These are phyloP conservation scores for Clohesyomyces aquaticus DNA, from an alignment of 495 filamentous ascomycete genomes.

Conservation along the genomic window DNA sequence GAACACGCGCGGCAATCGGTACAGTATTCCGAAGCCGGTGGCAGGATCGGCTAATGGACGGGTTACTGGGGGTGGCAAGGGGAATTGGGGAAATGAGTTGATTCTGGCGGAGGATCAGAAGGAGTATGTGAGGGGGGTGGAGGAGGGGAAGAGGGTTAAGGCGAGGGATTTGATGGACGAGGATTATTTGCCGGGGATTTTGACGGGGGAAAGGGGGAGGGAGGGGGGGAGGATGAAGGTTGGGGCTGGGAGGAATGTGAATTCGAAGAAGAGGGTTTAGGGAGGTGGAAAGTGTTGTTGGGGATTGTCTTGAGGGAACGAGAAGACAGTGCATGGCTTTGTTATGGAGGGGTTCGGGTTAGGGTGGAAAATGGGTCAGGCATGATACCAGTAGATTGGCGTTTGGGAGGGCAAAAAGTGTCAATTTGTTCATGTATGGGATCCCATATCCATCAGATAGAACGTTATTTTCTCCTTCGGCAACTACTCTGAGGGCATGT, in stretches of 20 bases:
- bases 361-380: no score
- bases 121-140: slow-evolving; percentile 73
- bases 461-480: no score
- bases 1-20: slow-evolving; percentile 89
- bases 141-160: slow-evolving; percentile 65
- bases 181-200: slow-evolving; percentile 78
- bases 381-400: no score
- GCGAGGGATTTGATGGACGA: slow-evolving; percentile 90
- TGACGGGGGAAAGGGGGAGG: slow-evolving; percentile 74
- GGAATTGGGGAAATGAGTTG: slow-evolving; percentile 79
- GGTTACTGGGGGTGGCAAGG: slow-evolving; percentile 72
- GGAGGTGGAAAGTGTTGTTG: no score
- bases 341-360: no score
- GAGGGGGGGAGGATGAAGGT: slow-evolving; percentile 70
- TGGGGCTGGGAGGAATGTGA: slow-evolving; percentile 84
- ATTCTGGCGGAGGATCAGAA: slow-evolving; percentile 96
- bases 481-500: no score
- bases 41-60: slow-evolving; percentile 79
- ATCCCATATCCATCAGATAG: no score
- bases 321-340: no score
- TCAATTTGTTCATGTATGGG: no score
- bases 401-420: no score
- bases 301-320: no score
- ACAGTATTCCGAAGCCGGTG: slow-evolving; percentile 88
- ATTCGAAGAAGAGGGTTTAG: slow-evolving; percentile 65